These are phyloP conservation scores for Talaromyces thailandensis DNA, from an alignment of 495 filamentous ascomycete genomes.

Conservation along the genomic window DNA sequence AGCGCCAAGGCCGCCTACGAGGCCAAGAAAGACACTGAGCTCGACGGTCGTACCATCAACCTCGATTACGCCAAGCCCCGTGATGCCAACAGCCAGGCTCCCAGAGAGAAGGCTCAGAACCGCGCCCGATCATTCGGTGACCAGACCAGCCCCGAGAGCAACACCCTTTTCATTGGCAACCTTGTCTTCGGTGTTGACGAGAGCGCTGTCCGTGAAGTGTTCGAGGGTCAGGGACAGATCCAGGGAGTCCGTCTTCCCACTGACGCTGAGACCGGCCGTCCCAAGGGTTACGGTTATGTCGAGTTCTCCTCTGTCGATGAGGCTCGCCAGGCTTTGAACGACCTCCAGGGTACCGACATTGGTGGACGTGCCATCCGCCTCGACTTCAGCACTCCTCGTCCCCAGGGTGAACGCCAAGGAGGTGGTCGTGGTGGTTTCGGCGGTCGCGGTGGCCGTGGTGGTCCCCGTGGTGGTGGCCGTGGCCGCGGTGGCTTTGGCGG, in stretches of 20 bases:
- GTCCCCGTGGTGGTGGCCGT: conserved; percentile 44
- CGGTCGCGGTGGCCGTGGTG: conserved; percentile 38
- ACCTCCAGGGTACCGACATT: conserved; percentile 67
- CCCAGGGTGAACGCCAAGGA: conserved; percentile 45
- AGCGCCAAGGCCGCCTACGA: conserved; percentile 69
- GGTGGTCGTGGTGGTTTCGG: conserved; percentile 38
- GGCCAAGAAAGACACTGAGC: conserved; percentile 66
- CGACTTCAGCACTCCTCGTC: conserved; percentile 77
- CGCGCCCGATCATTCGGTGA: conserved; percentile 77
- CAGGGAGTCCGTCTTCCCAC: conserved; percentile 82
- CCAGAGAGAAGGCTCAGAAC: conserved; percentile 49
- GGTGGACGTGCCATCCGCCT: conserved; percentile 76
- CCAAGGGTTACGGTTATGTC: conserved; percentile 95
- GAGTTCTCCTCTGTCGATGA: conserved; percentile 78
- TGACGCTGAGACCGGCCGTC: conserved; percentile 73
- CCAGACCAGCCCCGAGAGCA: conserved; percentile 61
- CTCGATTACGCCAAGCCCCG: conserved; percentile 81
- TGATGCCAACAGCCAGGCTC: conserved; percentile 37
- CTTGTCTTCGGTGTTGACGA: conserved; percentile 77
- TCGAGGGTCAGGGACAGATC: conserved; percentile 61
- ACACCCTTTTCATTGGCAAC: conserved; percentile 93
- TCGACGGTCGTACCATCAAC: conserved; percentile 82
- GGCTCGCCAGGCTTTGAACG: conserved; percentile 65
- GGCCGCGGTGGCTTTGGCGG: conserved; percentile 45
- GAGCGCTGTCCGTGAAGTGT: conserved; percentile 64